Percentiles rank a stretch among this genome's conserved stretches.
These are phyloP conservation scores for Thecaphora thlaspeos DNA, from an alignment of 1,284 basidiomycete species.

Conservation along the genomic window DNA sequence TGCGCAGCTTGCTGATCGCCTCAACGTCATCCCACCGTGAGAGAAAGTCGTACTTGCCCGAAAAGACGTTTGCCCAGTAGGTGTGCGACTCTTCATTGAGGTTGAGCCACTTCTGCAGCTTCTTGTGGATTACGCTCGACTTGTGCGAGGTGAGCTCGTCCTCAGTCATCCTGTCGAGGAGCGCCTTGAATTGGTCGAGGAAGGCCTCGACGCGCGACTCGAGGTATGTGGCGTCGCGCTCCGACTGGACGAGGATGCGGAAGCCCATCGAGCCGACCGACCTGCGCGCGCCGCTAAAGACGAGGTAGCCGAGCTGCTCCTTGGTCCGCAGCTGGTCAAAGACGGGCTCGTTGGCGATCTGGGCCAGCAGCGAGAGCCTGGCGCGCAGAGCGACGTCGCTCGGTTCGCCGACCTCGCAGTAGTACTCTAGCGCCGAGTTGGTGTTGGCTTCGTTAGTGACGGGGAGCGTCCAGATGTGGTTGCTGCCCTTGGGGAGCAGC, in stretches of 20 bases:
- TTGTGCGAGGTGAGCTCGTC: constrained; percentile 50
- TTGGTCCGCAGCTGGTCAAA: constrained; percentile 93
- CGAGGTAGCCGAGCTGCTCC: constrained; percentile 86
- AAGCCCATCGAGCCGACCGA: constrained; percentile 69
- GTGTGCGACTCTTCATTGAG: constrained; percentile 52
- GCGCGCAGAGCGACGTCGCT: constrained; percentile 41
- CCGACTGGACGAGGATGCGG: constrained; percentile 87
- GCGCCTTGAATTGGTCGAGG: constrained; percentile 69
- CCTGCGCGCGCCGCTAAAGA: constrained; percentile 46
- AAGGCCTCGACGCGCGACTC: constrained; percentile 87
- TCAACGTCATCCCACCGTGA: constrained; percentile 71
- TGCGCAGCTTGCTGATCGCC: constrained; percentile 67
- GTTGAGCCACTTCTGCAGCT: constrained; percentile 53
- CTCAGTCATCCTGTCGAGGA: constrained; percentile 41
- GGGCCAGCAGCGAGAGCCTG: constrained; percentile 46
- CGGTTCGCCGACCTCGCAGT: constrained; percentile 51
- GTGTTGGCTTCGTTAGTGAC: constrained; percentile 84
- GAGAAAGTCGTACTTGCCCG: constrained; percentile 53
- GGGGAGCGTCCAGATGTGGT: constrained; percentile 67
- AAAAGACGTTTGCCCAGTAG: constrained; percentile 68
- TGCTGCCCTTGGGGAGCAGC: constrained; percentile 66
- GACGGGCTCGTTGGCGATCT: constrained; percentile 69
- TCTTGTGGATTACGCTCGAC: constrained; percentile 50
- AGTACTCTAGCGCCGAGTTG: constrained; percentile 68
- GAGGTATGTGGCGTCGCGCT: constrained; percentile 77